A percentile compares a stretch with the other conserved stretches of the same genome.
These are phyloP conservation scores for Draba incana DNA, from an alignment of 345 rosid genomes.

Conservation along the genomic window DNA sequence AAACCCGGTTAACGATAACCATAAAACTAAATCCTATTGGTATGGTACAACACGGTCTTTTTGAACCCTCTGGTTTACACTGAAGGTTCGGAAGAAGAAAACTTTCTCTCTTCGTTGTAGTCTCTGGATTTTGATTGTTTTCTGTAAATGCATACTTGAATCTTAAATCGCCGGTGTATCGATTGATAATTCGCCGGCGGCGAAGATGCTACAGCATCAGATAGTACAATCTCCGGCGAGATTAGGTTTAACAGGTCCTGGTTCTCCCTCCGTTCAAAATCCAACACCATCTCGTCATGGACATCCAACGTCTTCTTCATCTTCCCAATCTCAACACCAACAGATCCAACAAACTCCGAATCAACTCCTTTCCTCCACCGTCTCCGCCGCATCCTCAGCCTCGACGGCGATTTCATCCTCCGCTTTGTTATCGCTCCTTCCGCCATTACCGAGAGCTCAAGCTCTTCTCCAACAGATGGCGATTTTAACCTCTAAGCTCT, in stretches of 20 bases:
- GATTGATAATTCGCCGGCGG: slow-evolving; percentile 23
- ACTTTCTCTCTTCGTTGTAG: neutral
- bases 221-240: slow-evolving; percentile 88
- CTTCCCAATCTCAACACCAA: slow-evolving; percentile 41
- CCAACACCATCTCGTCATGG: slow-evolving; percentile 66
- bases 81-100: neutral
- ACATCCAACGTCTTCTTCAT: slow-evolving; percentile 49
- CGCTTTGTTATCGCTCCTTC: slow-evolving; percentile 79
- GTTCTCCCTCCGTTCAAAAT: slow-evolving; percentile 71
- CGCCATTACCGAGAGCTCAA: slow-evolving; percentile 86
- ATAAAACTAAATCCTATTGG: neutral
- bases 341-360: slow-evolving; percentile 44
- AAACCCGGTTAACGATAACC: slow-evolving; percentile 15
- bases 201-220: slow-evolving; percentile 80
- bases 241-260: slow-evolving; percentile 75
- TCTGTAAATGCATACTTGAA: neutral
- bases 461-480: slow-evolving; percentile 86
- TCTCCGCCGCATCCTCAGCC: slow-evolving; percentile 26
- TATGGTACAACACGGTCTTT: neutral
- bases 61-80: neutral
- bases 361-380: slow-evolving; percentile 38
- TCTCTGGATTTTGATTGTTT: neutral
- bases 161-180: neutral
- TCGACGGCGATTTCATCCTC: slow-evolving; percentile 57
- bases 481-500: slow-evolving; percentile 66